Base-by-base conservation (phyloP, 495 filamentous ascomycete species). In the Pyrenula aspistea region DNA sequence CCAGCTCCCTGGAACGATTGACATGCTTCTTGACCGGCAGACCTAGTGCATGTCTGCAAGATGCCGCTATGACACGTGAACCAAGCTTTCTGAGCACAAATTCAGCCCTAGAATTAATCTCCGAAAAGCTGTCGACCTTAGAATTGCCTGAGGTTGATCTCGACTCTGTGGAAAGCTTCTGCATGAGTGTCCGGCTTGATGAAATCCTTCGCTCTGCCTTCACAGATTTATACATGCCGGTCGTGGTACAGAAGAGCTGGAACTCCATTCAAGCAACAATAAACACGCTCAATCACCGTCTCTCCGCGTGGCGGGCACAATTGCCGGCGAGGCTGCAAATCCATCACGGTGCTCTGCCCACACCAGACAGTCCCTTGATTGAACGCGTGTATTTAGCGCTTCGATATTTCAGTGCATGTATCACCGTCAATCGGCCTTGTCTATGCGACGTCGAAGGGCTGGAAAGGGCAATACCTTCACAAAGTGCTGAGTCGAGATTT, bases 1-100 rank as follows among this genome's bases (percentile, higher is more conserved):
- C 86, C 2, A 83, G 82, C 57, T 78, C 72, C 0, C 72, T 85
- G 54, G 84, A 87, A 57, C 77, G 82, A 51, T 63, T 78, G 47
- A 70, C 86, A 20, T 76, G 78, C 49, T 73, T 78, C 24, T 83
- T 85, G 72, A 85, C 81, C 8, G 84, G 84, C 19, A 75, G 84
- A 19, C 75, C 82, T 4, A 78, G 31, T 42, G 31, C 77, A 31
- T 78, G 76, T 53, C 81, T 85, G 24, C 70, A 73, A 22, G 77
- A 83, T 59, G 73, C 8, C 31, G 4, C 31, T 42, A 42, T 15
- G 15, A 71, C 42, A 72, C 82, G 59, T 83, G 78, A 61, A 81
- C 80, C 51, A 75, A 76, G 1, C 80, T 83, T 19, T 65, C 84
- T 70, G 67, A 67, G 58, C 71, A 49, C 68, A 64, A 49, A 67